These are phyloP conservation scores for Pontederia paniculata DNA, from an alignment of 176 grass and related monocot species.

Conservation along the genomic window DNA sequence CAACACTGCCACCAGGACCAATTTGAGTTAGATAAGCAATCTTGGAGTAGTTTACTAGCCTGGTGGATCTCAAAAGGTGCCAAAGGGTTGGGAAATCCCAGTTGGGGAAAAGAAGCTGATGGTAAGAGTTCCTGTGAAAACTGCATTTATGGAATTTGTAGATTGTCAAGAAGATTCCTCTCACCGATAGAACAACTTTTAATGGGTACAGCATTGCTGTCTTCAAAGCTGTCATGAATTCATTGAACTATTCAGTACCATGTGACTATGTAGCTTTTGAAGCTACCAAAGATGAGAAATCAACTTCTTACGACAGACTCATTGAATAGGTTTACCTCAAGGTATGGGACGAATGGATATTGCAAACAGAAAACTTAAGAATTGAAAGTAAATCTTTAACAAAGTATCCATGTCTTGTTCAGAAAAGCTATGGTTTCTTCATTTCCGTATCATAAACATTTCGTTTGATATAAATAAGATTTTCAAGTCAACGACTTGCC, in stretches of 20 bases:
- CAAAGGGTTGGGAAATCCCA: conserved; percentile 40
- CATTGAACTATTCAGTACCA: not conserved
- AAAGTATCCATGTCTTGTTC: too few species aligned
- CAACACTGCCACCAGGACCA: conserved; percentile 6
- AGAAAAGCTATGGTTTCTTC: too few species aligned
- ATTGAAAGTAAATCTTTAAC: too few species aligned
- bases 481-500: too few species aligned
- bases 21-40: conserved; percentile 8
- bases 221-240: not conserved
- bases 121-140: conserved; percentile 29
- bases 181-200: conserved; percentile 13
- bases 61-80: conserved; percentile 17
- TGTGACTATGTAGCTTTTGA: conserved; percentile 1
- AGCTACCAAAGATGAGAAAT: not conserved
- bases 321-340: not conserved
- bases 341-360: not conserved
- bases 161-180: conserved; percentile 27
- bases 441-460: too few species aligned
- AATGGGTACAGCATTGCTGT: conserved; percentile 1
- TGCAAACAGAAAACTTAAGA: too few species aligned
- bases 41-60: conserved; percentile 37
- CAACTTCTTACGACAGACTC: not conserved
- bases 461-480: too few species aligned
- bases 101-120: conserved; percentile 21
- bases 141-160: conserved; percentile 31